Base-by-base conservation (phyloP, 2,329 filamentous ascomycete genomes). In the Pseudogymnoascus sp. region DNA sequence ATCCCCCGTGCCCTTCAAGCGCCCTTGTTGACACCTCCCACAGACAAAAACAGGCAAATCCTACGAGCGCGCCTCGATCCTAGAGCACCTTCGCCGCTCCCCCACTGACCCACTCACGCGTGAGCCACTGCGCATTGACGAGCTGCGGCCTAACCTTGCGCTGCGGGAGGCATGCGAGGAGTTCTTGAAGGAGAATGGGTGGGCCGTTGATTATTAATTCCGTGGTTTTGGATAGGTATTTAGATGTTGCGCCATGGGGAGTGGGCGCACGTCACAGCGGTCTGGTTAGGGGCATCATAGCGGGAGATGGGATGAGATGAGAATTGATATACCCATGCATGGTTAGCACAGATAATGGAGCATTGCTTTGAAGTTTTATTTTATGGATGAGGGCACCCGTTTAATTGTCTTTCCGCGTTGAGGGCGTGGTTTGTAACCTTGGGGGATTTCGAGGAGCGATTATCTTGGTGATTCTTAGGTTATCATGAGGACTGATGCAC, bases 41-140 rank as follows among this genome's bases (percentile, higher is more conserved):
- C 75, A 79, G 87, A 93, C 90, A 1, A 92, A 89, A 71, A 93
- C 89, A 1, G 95, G 95, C 11, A 90, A 93, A 67, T 95, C 89
- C 1, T 99, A 96, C 73, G 95, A 97, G 74, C 84, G 93, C 44
- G 82, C 90, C 0, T 90, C 90, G 14, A 88, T 99, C 65, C 81
- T 92, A 71, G 91, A 96, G 75, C 92, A 97, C 72, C 80, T 99
- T 26, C 88, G 89, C 70, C 81, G 89, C 21, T 85, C 85, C 35
- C 81, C 81, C 0, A 89, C 84, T 13, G 95, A 99, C 73, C 95
- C 95, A 0, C 75, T 97, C 37, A 97, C 93, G 0, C 81, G 93
- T 44, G 88, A 92, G 66, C 85, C 88, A 0, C 80, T 97, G 59
- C 76, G 76, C 0, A 79, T 85, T 0, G 77, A 80, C 1, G 91